Evolutionary conservation across 2,329 filamentous ascomycete genomes (phyloP).

Genomic region (Cytospora mali): DNA sequence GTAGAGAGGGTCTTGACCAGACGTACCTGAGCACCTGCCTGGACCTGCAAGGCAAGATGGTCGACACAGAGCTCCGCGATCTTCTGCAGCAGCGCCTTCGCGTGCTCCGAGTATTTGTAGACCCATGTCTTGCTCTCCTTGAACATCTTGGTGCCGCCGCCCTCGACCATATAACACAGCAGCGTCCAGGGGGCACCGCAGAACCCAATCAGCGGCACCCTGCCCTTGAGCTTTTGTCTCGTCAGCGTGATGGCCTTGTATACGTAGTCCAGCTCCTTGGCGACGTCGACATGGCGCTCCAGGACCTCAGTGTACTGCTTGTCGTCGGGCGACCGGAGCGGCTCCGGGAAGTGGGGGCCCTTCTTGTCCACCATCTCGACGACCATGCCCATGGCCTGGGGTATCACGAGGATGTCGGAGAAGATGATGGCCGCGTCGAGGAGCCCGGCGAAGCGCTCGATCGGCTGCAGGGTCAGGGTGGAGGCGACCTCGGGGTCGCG

Average conservation of each 20-base stretch:
- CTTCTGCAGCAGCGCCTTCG: constrained; percentile 82
- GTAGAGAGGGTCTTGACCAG: background rate
- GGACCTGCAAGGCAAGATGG: constrained; percentile 88
- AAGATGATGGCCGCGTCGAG: constrained; percentile 98
- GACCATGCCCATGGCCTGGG: constrained; percentile 97
- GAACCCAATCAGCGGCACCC: constrained; percentile 93
- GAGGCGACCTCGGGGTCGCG: constrained; percentile 90
- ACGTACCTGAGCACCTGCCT: constrained; percentile 82
- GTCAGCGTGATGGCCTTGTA: constrained; percentile 95
- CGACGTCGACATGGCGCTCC: constrained; percentile 78
- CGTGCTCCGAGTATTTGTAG: constrained; percentile 81
- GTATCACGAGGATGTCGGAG: constrained; percentile 96
- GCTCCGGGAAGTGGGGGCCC: constrained; percentile 89
- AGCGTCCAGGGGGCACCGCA: constrained; percentile 97
- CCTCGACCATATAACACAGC: constrained; percentile 98
- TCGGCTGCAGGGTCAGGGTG: constrained; percentile 89
- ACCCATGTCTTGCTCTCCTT: constrained; percentile 95
- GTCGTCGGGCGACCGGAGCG: constrained; percentile 77
- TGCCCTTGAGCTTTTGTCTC: constrained; percentile 80
- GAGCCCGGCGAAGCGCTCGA: constrained; percentile 87
- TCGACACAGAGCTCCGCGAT: constrained; percentile 95
- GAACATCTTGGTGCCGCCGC: constrained; percentile 94
- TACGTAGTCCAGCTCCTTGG: constrained; percentile 85
- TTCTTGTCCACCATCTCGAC: constrained; percentile 97
- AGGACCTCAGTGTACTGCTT: constrained; percentile 81